Conservation (phyloP, 2,329 filamentous ascomycete genomes). For the Aureobasidium namibiae region DNA sequence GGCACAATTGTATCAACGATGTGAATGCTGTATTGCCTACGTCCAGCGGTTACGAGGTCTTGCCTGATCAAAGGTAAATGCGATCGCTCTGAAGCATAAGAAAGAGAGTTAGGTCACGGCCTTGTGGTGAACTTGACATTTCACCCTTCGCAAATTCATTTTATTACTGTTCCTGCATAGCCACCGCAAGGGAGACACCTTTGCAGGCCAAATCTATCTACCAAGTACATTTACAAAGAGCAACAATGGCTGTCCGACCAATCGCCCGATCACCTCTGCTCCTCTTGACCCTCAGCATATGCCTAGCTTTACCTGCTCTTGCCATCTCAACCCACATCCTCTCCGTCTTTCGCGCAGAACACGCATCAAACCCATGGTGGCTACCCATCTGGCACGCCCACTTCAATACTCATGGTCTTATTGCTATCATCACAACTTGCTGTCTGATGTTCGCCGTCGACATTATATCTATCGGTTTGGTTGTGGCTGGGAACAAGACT, state of each 20-base stretch:
- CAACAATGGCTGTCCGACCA: not conserved
- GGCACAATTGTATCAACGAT: not conserved
- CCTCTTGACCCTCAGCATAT: not conserved
- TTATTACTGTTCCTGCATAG: not conserved
- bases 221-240: no score
- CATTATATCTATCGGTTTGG: conserved; percentile 25
- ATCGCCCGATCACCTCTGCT: not conserved
- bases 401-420: conserved; percentile 37
- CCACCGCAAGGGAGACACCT: not conserved
- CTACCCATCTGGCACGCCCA: conserved; percentile 40
- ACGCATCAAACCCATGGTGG: conserved; percentile 38
- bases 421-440: conserved; percentile 29
- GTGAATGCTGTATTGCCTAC: not conserved
- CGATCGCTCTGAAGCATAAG: no score
- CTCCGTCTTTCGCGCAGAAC: conserved; percentile 35
- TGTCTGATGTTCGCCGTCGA: conserved; percentile 33
- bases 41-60: not conserved
- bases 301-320: not conserved
- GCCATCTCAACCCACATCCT: conserved; percentile 28
- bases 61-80: no score
- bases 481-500: conserved; percentile 3
- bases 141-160: no score
- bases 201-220: no score
- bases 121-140: no score
- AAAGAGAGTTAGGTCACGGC: not conserved